A percentile compares a stretch with the other conserved stretches of the same genome.
These are phyloP conservation scores for Amaranthus hypochondriacus DNA, from an alignment of 148 eudicot species.

Conservation along the genomic window DNA sequence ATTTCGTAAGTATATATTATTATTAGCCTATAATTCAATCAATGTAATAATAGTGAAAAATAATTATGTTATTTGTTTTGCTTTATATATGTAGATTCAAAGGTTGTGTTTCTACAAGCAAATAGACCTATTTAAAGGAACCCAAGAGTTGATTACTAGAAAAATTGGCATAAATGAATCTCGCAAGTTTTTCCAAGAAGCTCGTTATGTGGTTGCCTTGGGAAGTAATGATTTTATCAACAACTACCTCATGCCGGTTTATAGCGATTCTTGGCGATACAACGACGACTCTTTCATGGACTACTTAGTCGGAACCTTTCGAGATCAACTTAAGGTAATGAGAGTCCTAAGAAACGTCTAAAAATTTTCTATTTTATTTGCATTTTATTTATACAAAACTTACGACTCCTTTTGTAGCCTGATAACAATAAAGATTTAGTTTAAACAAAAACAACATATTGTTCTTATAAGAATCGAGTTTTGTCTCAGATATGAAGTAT, in stretches of 20 bases:
- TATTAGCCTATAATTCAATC: neutral
- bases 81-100: conserved; percentile 49
- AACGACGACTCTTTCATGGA: conserved; percentile 48
- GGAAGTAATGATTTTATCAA: conserved; percentile 98
- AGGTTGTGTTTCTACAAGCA: conserved; percentile 69
- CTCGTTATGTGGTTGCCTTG: conserved; percentile 70
- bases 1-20: conserved; percentile 53
- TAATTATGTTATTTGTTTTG: too few species aligned
- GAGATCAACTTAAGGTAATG: conserved; percentile 54
- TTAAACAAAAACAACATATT: too few species aligned
- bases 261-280: conserved; percentile 70
- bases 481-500: too few species aligned
- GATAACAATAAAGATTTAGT: too few species aligned
- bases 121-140: conserved; percentile 78
- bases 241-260: conserved; percentile 85
- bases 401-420: too few species aligned
- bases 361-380: too few species aligned
- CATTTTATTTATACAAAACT: too few species aligned
- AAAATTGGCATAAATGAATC: conserved; percentile 59
- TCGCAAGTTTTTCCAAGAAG: conserved; percentile 48
- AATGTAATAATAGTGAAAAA: neutral
- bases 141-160: conserved; percentile 43
- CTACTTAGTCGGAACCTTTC: conserved; percentile 60
- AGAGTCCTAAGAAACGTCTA: too few species aligned
- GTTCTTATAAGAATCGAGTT: too few species aligned